Base-by-base conservation (phyloP, 2,329 filamentous ascomycete genomes). In the Madurella fahalii region DNA sequence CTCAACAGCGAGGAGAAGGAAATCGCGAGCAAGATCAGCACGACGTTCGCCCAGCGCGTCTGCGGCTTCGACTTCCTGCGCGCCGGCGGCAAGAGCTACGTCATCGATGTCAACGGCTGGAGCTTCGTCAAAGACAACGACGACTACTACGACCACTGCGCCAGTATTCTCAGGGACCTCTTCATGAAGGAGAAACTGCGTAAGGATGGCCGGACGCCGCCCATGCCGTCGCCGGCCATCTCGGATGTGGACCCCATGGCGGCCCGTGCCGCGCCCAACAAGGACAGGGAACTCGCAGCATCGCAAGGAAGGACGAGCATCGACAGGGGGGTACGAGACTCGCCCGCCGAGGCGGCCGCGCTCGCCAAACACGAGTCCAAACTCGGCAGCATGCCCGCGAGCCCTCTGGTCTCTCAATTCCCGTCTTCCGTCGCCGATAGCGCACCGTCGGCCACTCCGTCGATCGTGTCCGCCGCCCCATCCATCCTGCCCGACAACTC, bases 51-150 rank as follows among this genome's bases (percentile, higher is more conserved):
- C 0, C 94, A 99, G 70, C 81, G 90, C 52, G 92, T 99, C 2
- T 99, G 94, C 68, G 94, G 94, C 0, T 99, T 99, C 65, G 94
- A 99, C 69, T 79, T 99, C 57, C 77, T 99, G 53, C 86, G 95
- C 30, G 90, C 92, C 12, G 86, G 84, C 47, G 90, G 91, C 15
- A 90, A 90, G 69, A 97, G 93, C 69, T 99, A 90, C 72, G 94
- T 99, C 47, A 99, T 99, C 62, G 94, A 99, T 65, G 94, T 99
- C 64, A 99, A 99, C 69, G 94, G 94, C 12, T 99, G 95, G 95
- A 97, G 93, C 68, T 99, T 99, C 66, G 94, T 99, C 70, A 99
- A 99, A 70, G 95, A 99, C 70, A 99, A 99, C 65, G 93, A 96
- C 59, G 92, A 95, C 57, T 99, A 99, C 71, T 99, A 99, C 69